A percentile compares a stretch with the other conserved stretches of the same genome.
Conservation (phyloP, 2,329 filamentous ascomycete species). For the Diplodia seriata region DNA sequence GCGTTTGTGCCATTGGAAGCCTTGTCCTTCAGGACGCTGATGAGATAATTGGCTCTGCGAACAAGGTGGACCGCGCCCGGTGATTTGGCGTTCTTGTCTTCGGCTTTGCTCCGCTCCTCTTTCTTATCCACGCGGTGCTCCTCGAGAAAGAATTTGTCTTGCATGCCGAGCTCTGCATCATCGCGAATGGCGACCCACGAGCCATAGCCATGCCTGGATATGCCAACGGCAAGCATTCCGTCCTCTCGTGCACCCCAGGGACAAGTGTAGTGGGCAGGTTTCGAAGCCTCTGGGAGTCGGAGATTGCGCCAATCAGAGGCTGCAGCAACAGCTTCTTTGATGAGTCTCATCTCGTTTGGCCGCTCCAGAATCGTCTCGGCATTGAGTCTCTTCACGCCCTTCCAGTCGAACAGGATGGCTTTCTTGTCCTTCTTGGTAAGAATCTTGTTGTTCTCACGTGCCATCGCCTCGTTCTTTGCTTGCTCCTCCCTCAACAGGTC, state of each 20-base stretch:
- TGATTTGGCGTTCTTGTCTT: constrained; percentile 77
- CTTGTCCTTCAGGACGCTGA: constrained; percentile 93
- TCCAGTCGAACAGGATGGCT: constrained; percentile 93
- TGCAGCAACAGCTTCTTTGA: constrained; percentile 74
- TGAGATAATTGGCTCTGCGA: constrained; percentile 89
- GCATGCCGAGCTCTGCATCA: constrained; percentile 82
- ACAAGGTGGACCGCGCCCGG: constrained; percentile 98
- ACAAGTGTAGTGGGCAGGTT: constrained; percentile 88
- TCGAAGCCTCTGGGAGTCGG: constrained; percentile 88
- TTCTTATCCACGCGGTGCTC: constrained; percentile 99
- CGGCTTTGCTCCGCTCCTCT: constrained; percentile 81
- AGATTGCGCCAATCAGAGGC: constrained; percentile 77
- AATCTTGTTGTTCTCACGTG: constrained; percentile 75
- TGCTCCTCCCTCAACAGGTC: constrained; percentile 76
- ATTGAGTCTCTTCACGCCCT: constrained; percentile 92
- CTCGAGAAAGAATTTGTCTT: constrained; percentile 93
- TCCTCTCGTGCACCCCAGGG: constrained; percentile 93
- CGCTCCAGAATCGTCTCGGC: constrained; percentile 94
- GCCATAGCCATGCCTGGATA: constrained; percentile 91
- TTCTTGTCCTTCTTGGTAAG: constrained; percentile 98
- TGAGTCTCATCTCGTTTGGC: constrained; percentile 83
- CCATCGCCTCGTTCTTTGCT: constrained; percentile 66
- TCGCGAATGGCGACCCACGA: constrained; percentile 95
- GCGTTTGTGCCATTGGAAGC: constrained; percentile 68
- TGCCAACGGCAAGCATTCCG: constrained; percentile 94